phyloP scores from a whole-genome alignment of 164 flowering plant genomes.

The Houttuynia cordata region DNA sequence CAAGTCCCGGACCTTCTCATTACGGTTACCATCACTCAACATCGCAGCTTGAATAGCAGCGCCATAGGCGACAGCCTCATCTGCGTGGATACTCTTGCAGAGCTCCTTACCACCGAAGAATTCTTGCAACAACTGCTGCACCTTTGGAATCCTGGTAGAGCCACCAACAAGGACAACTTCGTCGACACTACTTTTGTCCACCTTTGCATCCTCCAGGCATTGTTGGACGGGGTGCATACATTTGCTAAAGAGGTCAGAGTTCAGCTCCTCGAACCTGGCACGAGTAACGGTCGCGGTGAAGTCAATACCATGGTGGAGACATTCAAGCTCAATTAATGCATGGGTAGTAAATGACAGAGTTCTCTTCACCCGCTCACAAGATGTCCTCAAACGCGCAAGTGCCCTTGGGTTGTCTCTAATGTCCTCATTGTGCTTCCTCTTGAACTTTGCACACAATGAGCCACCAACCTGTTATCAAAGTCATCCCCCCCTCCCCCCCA shows the following conservation, averaged over 20 bases:
- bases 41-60: conserved; percentile 51
- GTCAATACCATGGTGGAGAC: conserved; percentile 39
- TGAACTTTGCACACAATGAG: conserved; percentile 38
- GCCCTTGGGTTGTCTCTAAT: conserved; percentile 39
- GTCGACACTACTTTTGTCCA: conserved; percentile 38
- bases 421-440: conserved; percentile 47
- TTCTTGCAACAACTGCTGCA: conserved; percentile 41
- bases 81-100: conserved; percentile 50
- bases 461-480: conserved; percentile 39
- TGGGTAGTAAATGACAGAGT: conserved; percentile 35
- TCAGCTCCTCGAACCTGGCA: conserved; percentile 45
- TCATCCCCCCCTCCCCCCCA: conserved; percentile 49
- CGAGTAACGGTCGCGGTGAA: conserved; percentile 40
- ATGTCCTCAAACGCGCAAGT: conserved; percentile 34
- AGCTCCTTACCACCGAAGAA: conserved; percentile 49
- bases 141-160: conserved; percentile 41
- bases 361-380: conserved; percentile 48
- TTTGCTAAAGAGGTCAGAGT: conserved; percentile 45
- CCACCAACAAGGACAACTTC: conserved; percentile 54
- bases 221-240: conserved; percentile 47
- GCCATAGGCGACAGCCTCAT: conserved; percentile 51
- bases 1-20: conserved; percentile 42
- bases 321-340: conserved; percentile 40
- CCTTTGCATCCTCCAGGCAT: conserved; percentile 38
- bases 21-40: conserved; percentile 40